These are phyloP conservation scores for Ophiocordyceps unilateralis DNA, from an alignment of 2,329 filamentous ascomycete genomes.

Conservation along the genomic window DNA sequence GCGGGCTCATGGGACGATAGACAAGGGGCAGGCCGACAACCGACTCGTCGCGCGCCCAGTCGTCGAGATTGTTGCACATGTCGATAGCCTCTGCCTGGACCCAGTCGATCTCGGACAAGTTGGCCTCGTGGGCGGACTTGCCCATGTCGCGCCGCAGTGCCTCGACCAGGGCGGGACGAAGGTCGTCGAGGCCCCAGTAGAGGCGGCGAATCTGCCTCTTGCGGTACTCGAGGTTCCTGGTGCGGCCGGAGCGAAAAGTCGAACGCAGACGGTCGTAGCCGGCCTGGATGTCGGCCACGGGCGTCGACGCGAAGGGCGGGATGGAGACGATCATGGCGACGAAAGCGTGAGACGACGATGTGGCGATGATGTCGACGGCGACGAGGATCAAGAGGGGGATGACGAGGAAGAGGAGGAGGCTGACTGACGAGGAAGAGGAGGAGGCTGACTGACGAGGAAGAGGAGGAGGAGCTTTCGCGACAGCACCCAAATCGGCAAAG, in stretches of 20 bases:
- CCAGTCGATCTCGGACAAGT: slow-evolving; percentile 62
- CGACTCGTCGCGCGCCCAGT: slow-evolving; percentile 70
- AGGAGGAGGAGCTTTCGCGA: no score
- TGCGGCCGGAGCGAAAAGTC: slow-evolving; percentile 65
- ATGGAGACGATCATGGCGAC: slow-evolving; percentile 24
- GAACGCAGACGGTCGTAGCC: slow-evolving; percentile 43
- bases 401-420: not conserved
- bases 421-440: no score
- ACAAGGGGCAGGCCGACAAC: slow-evolving; percentile 50
- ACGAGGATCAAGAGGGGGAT: not conserved
- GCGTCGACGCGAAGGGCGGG: slow-evolving; percentile 37
- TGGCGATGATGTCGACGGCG: not conserved
- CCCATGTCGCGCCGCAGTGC: slow-evolving; percentile 63
- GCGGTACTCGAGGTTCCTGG: slow-evolving; percentile 67
- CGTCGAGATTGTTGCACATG: slow-evolving; percentile 58
- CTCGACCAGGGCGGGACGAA: slow-evolving; percentile 52
- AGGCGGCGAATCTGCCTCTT: slow-evolving; percentile 78
- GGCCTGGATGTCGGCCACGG: slow-evolving; percentile 46
- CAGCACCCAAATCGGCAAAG: no score
- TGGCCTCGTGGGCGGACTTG: slow-evolving; percentile 61
- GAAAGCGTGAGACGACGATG: no score
- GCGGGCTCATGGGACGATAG: slow-evolving; percentile 53
- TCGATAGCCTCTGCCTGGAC: slow-evolving; percentile 67
- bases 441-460: no score
- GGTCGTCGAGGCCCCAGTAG: slow-evolving; percentile 83